Conservation (phyloP, 192 early-diverging fungal genomes). For the Coemansia sp. region DNA sequence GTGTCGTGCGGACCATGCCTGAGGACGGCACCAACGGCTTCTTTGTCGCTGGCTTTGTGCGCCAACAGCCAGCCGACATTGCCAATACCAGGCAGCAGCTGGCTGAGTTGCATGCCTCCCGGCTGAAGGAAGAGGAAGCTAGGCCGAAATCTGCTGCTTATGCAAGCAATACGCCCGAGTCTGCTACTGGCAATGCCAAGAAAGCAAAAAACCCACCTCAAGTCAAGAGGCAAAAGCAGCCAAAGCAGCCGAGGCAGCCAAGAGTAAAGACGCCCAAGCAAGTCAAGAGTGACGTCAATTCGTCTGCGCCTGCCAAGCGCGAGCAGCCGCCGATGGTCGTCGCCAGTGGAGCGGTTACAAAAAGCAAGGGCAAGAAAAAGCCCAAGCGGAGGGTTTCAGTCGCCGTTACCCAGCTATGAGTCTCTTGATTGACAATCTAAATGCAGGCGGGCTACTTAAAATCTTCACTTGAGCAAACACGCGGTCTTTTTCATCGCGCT, state of each 20-base stretch:
- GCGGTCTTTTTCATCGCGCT: too few relatives aligned
- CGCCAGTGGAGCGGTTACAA: constrained; percentile 5
- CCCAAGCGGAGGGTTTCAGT: constrained; percentile 21
- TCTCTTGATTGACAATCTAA: neutral
- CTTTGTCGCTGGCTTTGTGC: constrained; percentile 92
- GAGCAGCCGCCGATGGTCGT: constrained; percentile 2
- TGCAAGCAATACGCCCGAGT: neutral
- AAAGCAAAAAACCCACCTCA: neutral
- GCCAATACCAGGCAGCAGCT: constrained; percentile 17
- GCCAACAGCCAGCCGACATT: constrained; percentile 26
- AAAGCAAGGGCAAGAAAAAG: constrained; percentile 30
- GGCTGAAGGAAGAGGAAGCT: neutral
- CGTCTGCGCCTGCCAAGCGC: neutral
- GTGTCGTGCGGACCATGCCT: constrained; percentile 76
- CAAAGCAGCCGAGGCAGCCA: constrained; percentile 6
- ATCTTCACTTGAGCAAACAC: too few relatives aligned
- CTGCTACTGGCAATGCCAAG: neutral
- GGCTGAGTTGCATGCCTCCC: neutral
- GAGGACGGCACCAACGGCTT: constrained; percentile 92
- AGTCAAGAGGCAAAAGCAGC: constrained; percentile 1
- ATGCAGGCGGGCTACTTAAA: too few relatives aligned
- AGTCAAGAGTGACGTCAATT: neutral
- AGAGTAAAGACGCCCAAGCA: neutral
- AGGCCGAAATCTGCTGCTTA: neutral
- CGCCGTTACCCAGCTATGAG: constrained; percentile 12